Evolutionary conservation across 768 basidiomycete genomes (phyloP), one percentile per base, ranked within the genome.

Genomic region (Russula sp.): DNA sequence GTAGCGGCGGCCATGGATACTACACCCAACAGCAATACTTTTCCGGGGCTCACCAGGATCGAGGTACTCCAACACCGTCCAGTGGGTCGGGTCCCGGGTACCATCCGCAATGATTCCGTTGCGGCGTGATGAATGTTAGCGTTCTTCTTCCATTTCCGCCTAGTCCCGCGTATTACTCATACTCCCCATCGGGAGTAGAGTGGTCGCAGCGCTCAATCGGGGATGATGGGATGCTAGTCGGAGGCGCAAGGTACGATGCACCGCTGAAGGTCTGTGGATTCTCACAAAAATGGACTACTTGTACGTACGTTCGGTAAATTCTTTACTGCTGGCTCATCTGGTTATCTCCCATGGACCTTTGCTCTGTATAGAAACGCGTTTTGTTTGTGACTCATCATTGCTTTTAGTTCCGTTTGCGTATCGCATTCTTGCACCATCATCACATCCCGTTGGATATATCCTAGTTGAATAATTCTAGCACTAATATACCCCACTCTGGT

Each of bases 1-100:
- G 63, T 44, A 42, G 58, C n/a, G 51, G 61, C 22, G 22, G 66
- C 5, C 66, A 64, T 44, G 66, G 58, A 35, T 60, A 62, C 52
- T 66, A 65, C 48, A 22, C 52, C 39, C 66, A 66, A 57, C 65
- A 65, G 22, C 59, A 59, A 57, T 55, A 64, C 57, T 64, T 59
- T 14, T 59, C 62, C 7, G 53, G 56, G 18, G 50, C 39, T 52
- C 65, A 64, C 49, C 62, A 59, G 9, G 65, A 66, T 32, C 64
- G 61, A 44, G 55, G 58, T 39, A 62, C 66, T n/a, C 72, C 70
- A 49, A 73, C 73, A 51, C 71, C 70, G 51, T 71, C 69, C 58
- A 73, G 70, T 40, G 68, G 68, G 57, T 71, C 73, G 35, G 73
- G 73, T 2, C 72, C 73, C 37, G 73, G 74, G 20, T 75, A 73